Percentiles rank a stretch among this genome's conserved stretches.
These are phyloP conservation scores for Metroxylon sagu DNA, from an alignment of 176 grass and related monocot genomes.

Conservation along the genomic window DNA sequence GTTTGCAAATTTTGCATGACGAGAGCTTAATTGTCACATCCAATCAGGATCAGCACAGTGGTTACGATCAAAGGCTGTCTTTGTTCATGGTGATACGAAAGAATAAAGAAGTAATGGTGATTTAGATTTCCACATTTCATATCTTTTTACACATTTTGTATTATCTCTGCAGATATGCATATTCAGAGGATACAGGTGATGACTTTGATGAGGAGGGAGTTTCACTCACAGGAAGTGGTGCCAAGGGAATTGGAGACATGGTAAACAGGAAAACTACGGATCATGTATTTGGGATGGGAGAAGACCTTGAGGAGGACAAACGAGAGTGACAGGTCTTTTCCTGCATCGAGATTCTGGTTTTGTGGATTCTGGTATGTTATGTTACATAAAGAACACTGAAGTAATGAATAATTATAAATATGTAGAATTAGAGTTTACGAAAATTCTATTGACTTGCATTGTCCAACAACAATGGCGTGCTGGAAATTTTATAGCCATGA, in stretches of 20 bases:
- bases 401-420: too few relatives aligned
- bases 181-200: constrained; percentile 81
- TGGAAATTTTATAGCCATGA: too few relatives aligned
- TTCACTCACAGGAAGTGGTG: constrained; percentile 59
- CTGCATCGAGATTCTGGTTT: constrained; percentile 23
- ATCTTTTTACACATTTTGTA: neutral
- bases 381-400: too few relatives aligned
- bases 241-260: constrained; percentile 82
- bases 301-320: constrained; percentile 70
- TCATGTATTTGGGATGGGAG: constrained; percentile 45
- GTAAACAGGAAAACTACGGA: constrained; percentile 46
- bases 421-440: too few relatives aligned
- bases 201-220: constrained; percentile 87
- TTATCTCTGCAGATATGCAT: constrained; percentile 61
- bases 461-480: too few relatives aligned
- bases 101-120: neutral
- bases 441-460: too few relatives aligned
- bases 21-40: too few relatives aligned
- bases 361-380: neutral
- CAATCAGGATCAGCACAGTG: too few relatives aligned
- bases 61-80: constrained; percentile 20
- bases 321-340: constrained; percentile 41
- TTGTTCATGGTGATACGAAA: constrained; percentile 2
- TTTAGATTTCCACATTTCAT: neutral
- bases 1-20: too few relatives aligned